Evolutionary conservation across 352 stramenopile species (phyloP).

Genomic region (Pythium periplocum): DNA sequence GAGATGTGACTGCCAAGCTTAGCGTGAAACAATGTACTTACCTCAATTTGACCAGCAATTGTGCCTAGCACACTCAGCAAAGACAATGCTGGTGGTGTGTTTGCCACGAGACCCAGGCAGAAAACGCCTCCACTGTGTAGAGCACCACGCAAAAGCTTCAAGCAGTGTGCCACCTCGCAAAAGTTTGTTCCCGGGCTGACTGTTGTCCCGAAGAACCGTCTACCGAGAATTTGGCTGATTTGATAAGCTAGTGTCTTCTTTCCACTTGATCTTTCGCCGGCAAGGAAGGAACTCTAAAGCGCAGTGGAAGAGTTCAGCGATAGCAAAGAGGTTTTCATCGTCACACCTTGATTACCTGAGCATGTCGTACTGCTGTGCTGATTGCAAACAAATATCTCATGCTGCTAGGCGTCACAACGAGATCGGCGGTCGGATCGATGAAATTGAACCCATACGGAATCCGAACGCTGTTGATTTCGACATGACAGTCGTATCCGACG

Average conservation of each 20-base stretch:
- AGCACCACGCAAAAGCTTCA: slow-evolving; percentile 34
- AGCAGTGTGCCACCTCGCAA: slow-evolving; percentile 23
- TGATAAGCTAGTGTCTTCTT: slow-evolving; percentile 39
- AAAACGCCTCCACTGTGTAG: slow-evolving; percentile 18
- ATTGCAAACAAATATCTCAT: slow-evolving; percentile 49
- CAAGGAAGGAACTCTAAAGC: slow-evolving; percentile 18
- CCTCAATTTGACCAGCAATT: slow-evolving; percentile 14
- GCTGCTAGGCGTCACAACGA: slow-evolving; percentile 37
- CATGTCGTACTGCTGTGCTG: slow-evolving; percentile 34
- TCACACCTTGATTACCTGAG: slow-evolving; percentile 18
- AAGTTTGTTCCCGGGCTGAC: slow-evolving; percentile 4
- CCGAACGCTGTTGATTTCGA: slow-evolving; percentile 41
- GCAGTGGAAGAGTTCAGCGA: slow-evolving; percentile 1
- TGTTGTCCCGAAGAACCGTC: slow-evolving; percentile 28
- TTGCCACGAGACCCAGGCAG: slow-evolving; percentile 7
- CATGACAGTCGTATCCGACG: slow-evolving; percentile 56
- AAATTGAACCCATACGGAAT: slow-evolving; percentile 72
- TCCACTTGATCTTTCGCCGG: slow-evolving; percentile 16
- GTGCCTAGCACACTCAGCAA: slow-evolving; percentile 11
- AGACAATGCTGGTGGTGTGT: slow-evolving; percentile 2
- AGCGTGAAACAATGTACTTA: slow-evolving; percentile 2
- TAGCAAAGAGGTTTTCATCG: not conserved
- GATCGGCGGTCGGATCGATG: slow-evolving; percentile 18
- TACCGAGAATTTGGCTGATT: slow-evolving; percentile 37
- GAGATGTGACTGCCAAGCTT: no score